Evolutionary conservation across 176 grass and related monocot species (phyloP), one percentile per base, ranked within the genome.

Genomic region (Rhynchospora breviuscula): DNA sequence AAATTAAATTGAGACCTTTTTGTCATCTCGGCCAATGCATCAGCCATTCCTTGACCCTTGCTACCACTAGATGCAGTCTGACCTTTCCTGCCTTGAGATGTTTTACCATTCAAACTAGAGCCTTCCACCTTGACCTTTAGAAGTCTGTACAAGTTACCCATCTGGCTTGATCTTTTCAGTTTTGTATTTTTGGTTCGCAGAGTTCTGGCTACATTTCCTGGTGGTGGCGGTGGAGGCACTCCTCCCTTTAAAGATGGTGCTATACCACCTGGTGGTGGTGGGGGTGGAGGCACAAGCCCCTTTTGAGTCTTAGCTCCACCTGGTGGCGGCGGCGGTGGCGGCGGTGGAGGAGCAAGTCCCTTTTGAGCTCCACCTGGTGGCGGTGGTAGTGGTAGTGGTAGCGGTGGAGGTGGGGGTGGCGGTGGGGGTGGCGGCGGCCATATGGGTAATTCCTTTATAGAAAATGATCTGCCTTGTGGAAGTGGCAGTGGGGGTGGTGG

Each of bases 11-110:
- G 57, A 67, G 7, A 89, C 91, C 89, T 94, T 67, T 85, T 91
- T 47, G 85, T 85, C 79, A 94, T 94, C 87, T 94, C 91, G 23
- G 91, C 91, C 72, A 89, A 81, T 26, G 91, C 89, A 60, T 94
- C 91, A 26, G 91, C 91, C 89, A 94, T 94, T 49, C 87, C 87
- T 62, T 87, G 87, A 15, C 74, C 84, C 4, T 78, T 79, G 67
- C 74, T 63, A 46, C 79, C 5, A 62, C 23, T 74, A 10, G 40
- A 47, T 35, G 78, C 71, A 52, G 6, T 35, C 52, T 79, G 87
- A 83, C 21, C 26, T 58, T 83, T 91, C 84, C 80, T 89, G 45
- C 81, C 68, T 49, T 58, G n/a, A 51, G 54, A 78, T 59, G 7
- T 57, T 86, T 69, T 87, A 71, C 78, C 33, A 57, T 68, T 74